phyloP scores from a whole-genome alignment of 805 yeast genomes.

The Schizosaccharomyces lindneri region DNA sequence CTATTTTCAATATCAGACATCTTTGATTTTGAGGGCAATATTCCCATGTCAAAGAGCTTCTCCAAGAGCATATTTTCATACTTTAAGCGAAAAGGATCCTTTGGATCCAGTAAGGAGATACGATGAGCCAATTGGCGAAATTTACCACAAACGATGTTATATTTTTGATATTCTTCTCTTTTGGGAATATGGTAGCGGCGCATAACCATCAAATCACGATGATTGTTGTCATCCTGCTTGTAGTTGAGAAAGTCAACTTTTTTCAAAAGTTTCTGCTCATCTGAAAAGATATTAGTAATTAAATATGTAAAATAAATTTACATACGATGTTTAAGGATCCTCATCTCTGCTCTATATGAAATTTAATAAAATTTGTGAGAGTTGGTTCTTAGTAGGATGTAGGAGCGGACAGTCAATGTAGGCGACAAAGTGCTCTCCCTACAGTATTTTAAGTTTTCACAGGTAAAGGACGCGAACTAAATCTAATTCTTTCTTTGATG shows the following conservation, averaged over 20 bases:
- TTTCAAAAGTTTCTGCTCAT: conserved; percentile 16
- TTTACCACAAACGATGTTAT: conserved; percentile 80
- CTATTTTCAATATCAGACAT: conserved; percentile 80
- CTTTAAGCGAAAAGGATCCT: conserved; percentile 64
- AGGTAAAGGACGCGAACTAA: background rate
- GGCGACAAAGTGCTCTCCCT: background rate
- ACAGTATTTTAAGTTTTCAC: background rate
- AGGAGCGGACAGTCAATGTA: background rate
- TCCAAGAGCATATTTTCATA: conserved; percentile 76
- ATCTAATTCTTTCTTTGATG: background rate
- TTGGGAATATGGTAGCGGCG: conserved; percentile 78
- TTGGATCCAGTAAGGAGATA: conserved; percentile 60
- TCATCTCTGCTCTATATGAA: background rate
- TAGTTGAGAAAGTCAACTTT: conserved; percentile 75
- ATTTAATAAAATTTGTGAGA: background rate
- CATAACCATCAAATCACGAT: conserved; percentile 92
- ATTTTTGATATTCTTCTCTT: conserved; percentile 86
- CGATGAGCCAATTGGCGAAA: conserved; percentile 69
- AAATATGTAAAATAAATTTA: background rate
- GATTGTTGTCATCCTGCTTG: conserved; percentile 77
- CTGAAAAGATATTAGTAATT: background rate
- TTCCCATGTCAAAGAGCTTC: conserved; percentile 70
- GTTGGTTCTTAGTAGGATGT: background rate
- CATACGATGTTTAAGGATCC: background rate
- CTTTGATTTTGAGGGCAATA: conserved; percentile 66